These are phyloP conservation scores for Populus hybrid DNA, from an alignment of 441 rosid genomes.

Conservation along the genomic window DNA sequence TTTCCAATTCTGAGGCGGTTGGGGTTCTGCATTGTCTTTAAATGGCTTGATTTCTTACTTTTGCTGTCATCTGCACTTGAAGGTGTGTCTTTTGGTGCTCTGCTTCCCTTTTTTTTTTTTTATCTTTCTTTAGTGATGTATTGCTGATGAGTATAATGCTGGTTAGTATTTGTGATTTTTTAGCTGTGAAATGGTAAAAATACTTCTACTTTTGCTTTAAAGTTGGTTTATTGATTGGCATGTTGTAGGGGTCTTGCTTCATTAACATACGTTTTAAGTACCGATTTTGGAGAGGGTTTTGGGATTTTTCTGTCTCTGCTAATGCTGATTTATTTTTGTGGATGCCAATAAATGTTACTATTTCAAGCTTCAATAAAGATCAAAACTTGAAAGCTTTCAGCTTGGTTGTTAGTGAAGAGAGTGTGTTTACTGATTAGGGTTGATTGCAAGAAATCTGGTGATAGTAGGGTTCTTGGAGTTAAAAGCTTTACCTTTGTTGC, in stretches of 20 bases:
- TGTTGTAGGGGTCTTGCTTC: background rate
- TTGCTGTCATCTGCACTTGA: background rate
- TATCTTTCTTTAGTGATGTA: background rate
- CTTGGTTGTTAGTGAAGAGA: background rate
- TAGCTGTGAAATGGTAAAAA: background rate
- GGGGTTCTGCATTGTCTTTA: background rate
- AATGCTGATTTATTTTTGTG: background rate
- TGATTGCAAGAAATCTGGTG: background rate
- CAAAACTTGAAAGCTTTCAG: background rate
- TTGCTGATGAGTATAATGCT: background rate
- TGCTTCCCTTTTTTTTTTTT: background rate
- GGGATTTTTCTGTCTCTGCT: background rate
- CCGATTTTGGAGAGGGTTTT: background rate
- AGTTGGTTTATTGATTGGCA: background rate
- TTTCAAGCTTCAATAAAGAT: background rate
- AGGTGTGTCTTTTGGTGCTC: background rate
- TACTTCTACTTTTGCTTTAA: background rate
- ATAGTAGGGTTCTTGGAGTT: background rate
- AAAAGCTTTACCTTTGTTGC: background rate
- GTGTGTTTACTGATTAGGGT: background rate
- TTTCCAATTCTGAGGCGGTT: background rate
- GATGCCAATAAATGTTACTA: background rate
- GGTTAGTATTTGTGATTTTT: background rate
- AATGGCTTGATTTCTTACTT: conserved; percentile 12
- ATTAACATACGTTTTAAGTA: background rate